Evolutionary conservation across 2,329 filamentous ascomycete species (phyloP), one percentile per base, ranked within the genome.

Genomic region (Venturia nashicola): DNA sequence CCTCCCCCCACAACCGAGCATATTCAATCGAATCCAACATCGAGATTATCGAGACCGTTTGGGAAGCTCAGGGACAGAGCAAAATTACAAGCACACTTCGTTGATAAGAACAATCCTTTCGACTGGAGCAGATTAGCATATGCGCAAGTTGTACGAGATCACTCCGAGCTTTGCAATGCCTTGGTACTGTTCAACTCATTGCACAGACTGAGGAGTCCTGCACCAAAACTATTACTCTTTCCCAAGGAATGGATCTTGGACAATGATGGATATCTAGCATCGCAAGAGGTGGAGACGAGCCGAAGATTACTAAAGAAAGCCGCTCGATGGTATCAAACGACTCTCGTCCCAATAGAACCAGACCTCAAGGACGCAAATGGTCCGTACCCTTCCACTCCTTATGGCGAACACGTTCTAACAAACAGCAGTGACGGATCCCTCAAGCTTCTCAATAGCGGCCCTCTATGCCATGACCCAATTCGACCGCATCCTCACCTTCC

Each of bases 131-230:
- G 73, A 34, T 70, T 80, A 43, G 79, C 77, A 36, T 78, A 80
- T 63, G 74, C 78, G n/a, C 78, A 80, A 67, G 70, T 80, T 11
- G 78, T 76, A 36, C 72, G 72, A 27, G 72, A 73, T 27, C 77
- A 78, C 46, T 74, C 75, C 46, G 75, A 79, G 66, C 71, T 80
- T n/a, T 81, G 79, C 71, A 77, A 72, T 51, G 76, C 78, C 0
- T 74, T 81, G 61, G 80, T 81, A 77, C 70, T 80, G 42, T 74
- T 81, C 48, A 76, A 74, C 2, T 78, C 79, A 43, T 66, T 81
- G 46, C 74, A 79, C 57, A 69, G 71, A 44, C 71, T 76, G 68
- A 77, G 74, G 68, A 78, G 76, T 62, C 78, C 78, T 0, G 78
- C 78, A 6, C 73, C 72, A 65, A 71, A 74, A 60, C 70, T 80